Conservation (phyloP, 148 eudicot genomes). For the Bassia scoparia region DNA sequence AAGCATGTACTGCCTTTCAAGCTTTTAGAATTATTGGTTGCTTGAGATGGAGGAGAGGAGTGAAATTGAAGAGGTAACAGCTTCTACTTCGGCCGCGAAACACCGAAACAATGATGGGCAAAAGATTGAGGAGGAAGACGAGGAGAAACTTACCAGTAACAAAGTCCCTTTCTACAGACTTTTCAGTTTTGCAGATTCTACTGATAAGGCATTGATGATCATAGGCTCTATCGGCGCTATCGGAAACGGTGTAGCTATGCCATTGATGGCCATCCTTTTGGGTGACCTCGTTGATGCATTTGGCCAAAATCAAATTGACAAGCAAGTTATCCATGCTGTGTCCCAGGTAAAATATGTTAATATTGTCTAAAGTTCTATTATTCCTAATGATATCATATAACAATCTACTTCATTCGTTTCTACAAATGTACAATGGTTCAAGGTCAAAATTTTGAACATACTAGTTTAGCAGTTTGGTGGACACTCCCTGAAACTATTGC, state of each 20-base stretch:
- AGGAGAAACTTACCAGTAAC: slow-evolving; percentile 14
- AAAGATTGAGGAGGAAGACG: neutral
- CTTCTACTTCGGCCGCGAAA: neutral
- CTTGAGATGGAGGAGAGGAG: neutral
- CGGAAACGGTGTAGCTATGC: slow-evolving; percentile 54
- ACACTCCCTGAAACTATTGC: no score
- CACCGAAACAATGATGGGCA: neutral
- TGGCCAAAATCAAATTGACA: slow-evolving; percentile 44
- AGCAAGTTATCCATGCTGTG: slow-evolving; percentile 34
- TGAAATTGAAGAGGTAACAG: slow-evolving; percentile 18
- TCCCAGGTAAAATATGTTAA: slow-evolving; percentile 36
- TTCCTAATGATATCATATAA: no score
- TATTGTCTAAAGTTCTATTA: no score
- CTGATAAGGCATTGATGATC: slow-evolving; percentile 51
- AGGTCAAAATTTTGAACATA: no score
- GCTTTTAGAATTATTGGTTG: no score
- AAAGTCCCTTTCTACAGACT: slow-evolving; percentile 57
- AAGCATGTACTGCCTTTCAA: no score
- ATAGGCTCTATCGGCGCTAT: slow-evolving; percentile 57
- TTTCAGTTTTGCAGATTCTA: slow-evolving; percentile 58
- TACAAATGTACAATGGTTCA: no score
- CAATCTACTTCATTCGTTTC: no score
- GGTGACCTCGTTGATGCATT: slow-evolving; percentile 60
- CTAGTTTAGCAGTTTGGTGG: no score
- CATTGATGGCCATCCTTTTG: slow-evolving; percentile 52